phyloP scores from a whole-genome alignment of 2,329 filamentous ascomycete genomes.

The Raffaelea ambrosiae region DNA sequence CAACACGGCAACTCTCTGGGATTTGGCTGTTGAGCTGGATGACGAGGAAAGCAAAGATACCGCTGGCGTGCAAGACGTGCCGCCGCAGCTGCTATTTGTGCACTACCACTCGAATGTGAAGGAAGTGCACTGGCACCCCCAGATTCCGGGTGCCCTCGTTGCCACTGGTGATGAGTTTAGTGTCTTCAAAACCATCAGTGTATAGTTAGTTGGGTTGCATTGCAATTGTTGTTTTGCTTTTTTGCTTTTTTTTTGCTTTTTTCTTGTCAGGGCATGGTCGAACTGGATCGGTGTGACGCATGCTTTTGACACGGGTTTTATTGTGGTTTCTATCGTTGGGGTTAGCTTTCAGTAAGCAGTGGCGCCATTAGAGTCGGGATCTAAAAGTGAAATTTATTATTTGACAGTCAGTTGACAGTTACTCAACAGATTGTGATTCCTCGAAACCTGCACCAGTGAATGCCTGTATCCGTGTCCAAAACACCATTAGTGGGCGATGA shows the following conservation, averaged over 20 bases:
- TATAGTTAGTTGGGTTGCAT: slow-evolving; percentile 37
- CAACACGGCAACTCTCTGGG: slow-evolving; percentile 92
- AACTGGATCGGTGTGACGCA: too few relatives aligned
- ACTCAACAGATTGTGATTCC: too few relatives aligned
- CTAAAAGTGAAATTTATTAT: too few relatives aligned
- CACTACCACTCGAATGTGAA: slow-evolving; percentile 94
- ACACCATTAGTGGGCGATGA: too few relatives aligned
- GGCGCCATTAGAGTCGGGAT: too few relatives aligned
- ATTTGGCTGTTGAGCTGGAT: slow-evolving; percentile 91
- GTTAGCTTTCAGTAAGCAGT: too few relatives aligned
- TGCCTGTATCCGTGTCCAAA: too few relatives aligned
- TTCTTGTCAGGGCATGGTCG: background rate
- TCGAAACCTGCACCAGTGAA: too few relatives aligned
- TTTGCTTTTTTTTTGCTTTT: background rate
- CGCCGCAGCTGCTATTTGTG: slow-evolving; percentile 89
- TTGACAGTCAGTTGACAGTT: too few relatives aligned
- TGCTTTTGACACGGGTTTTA: too few relatives aligned
- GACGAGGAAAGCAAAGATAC: slow-evolving; percentile 93
- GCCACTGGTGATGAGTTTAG: slow-evolving; percentile 88
- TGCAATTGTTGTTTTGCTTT: background rate
- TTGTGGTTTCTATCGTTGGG: too few relatives aligned
- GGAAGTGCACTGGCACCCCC: slow-evolving; percentile 95
- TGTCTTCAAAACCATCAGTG: slow-evolving; percentile 76
- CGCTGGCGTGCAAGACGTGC: slow-evolving; percentile 79
- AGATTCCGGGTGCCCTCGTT: slow-evolving; percentile 84